Evolutionary conservation across 495 filamentous ascomycete species (phyloP), one percentile per base, ranked within the genome.

Genomic region (Aspergillus egyptiacus): DNA sequence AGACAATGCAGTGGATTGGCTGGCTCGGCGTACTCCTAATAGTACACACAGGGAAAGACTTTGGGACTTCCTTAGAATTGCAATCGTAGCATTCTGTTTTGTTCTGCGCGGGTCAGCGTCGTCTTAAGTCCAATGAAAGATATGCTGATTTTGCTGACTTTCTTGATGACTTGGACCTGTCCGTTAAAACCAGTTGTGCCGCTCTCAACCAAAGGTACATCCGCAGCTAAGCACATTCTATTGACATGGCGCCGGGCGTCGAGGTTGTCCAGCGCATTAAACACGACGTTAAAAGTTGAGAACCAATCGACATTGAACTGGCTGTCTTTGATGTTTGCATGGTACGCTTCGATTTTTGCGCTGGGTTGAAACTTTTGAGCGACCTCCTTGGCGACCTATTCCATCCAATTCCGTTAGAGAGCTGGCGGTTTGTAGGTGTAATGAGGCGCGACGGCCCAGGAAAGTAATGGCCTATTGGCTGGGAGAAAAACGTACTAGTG

Each of bases 1-100:
- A 99, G n/a, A 97, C 91, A 37, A 99, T 99, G 70, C 93, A 97
- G 64, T 99, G 93, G 20, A 99, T 96, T 0, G 91, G 90, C 57
- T 97, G 91, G 46, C 83, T 88, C 0, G 93, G 93, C 1, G 87
- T 97, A 59, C 87, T 95, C 60, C 93, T 81, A 54, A 99, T 96
- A 1, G 93, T 99, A 66, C 93, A 99, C 17, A 99, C 87, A 5
- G 93, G 89, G 61, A 89, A 97, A 2, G 81, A 81, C 61, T 95
- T 97, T 0, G 91, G 93, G 5, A 84, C 79, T 51, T 89, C 85
- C 61, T 97, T 97, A 0, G 82, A 74, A 33, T 80, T 84, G 71
- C 93, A 99, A 56, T 99, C 93, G 58, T 99, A 99, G 68, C 93
- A 99, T 56, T 95, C 93, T 2, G 91, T 96, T 58, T 80, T 70